phyloP scores from a whole-genome alignment of 352 stramenopile genomes.

The Phytophthora meadii region DNA sequence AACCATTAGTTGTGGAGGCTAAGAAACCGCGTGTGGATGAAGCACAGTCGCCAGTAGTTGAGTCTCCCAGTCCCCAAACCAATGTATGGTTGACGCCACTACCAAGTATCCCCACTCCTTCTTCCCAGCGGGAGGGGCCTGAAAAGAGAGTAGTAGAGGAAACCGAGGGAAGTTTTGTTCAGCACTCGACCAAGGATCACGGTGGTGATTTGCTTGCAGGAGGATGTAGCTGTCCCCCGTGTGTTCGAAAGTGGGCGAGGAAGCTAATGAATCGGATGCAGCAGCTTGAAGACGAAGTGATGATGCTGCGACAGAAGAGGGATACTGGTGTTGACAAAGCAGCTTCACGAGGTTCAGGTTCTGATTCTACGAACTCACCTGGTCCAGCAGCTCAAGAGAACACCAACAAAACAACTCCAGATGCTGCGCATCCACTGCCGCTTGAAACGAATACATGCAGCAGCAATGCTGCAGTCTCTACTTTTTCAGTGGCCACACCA shows the following conservation, averaged over 20 bases:
- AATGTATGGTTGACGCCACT: slow-evolving; percentile 21
- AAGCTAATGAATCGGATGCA: slow-evolving; percentile 46
- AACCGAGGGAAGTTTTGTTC: slow-evolving; percentile 22
- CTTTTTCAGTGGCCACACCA: slow-evolving; percentile 3
- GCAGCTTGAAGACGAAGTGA: slow-evolving; percentile 43
- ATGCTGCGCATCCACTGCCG: background rate
- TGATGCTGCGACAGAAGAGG: slow-evolving; percentile 27
- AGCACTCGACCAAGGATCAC: slow-evolving; percentile 26
- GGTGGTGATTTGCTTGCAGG: slow-evolving; percentile 40
- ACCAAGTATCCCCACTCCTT: background rate
- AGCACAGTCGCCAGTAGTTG: slow-evolving; percentile 2
- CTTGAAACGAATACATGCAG: background rate
- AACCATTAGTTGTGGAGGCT: slow-evolving; percentile 3
- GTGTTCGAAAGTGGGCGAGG: slow-evolving; percentile 41
- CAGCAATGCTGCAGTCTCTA: background rate
- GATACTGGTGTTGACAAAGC: background rate
- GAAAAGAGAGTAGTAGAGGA: background rate
- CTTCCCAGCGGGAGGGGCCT: background rate
- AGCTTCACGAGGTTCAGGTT: background rate
- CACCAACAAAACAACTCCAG: background rate
- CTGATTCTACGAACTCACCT: slow-evolving; percentile 2
- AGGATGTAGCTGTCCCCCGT: slow-evolving; percentile 41
- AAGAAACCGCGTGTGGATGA: slow-evolving; percentile 29
- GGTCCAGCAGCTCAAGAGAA: background rate
- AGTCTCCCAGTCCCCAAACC: slow-evolving; percentile 8